Conservation (phyloP, 331 rosid species). For the Acacia pycnantha region DNA sequence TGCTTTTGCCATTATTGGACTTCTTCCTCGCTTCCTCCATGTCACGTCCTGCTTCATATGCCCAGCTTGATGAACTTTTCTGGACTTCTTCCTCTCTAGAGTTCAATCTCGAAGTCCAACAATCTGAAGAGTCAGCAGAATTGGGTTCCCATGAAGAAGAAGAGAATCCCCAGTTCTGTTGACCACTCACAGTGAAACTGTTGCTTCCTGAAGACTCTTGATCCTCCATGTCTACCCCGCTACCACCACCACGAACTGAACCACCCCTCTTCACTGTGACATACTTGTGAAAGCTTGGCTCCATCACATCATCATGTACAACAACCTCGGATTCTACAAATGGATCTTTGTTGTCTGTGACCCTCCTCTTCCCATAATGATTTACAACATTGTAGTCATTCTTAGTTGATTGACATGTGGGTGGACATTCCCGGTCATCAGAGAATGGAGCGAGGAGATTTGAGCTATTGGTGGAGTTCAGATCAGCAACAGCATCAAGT, state of each 20-base stretch:
- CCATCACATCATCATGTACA: constrained; percentile 69
- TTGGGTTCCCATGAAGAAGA: constrained; percentile 80
- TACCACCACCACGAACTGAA: constrained; percentile 36
- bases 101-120: constrained; percentile 58
- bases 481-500: constrained; percentile 94
- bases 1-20: constrained; percentile 32
- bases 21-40: constrained; percentile 40
- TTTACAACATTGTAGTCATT: constrained; percentile 35
- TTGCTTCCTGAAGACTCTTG: constrained; percentile 93
- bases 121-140: constrained; percentile 77
- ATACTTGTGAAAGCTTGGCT: constrained; percentile 94
- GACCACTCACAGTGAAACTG: constrained; percentile 59
- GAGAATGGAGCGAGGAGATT: constrained; percentile 47
- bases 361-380: constrained; percentile 32
- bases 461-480: constrained; percentile 70
- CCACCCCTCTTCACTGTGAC: constrained; percentile 84
- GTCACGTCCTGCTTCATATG: neutral
- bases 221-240: constrained; percentile 64
- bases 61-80: constrained; percentile 27
- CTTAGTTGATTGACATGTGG: constrained; percentile 41
- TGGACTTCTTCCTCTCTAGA: constrained; percentile 40
- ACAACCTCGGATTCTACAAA: constrained; percentile 81
- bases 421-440: constrained; percentile 42
- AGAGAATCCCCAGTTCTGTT: constrained; percentile 50
- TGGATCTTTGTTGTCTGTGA: constrained; percentile 47